phyloP scores from a whole-genome alignment of 495 filamentous ascomycete species.

The Aspergillus homomorphus region DNA sequence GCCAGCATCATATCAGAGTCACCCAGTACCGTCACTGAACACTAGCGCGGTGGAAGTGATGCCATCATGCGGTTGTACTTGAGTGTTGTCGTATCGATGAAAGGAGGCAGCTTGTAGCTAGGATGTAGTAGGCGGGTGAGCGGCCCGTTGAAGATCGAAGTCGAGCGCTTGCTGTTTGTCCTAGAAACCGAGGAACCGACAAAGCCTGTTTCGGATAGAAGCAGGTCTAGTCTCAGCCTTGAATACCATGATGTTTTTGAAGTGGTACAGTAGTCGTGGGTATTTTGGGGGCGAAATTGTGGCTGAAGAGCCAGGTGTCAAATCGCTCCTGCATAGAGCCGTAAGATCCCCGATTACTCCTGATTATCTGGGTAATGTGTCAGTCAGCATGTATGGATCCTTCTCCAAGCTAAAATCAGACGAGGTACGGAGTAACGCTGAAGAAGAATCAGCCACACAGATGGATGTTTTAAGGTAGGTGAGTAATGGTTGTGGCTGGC shows the following conservation, averaged over 20 bases:
- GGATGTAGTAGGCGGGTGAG: background rate
- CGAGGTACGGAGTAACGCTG: background rate
- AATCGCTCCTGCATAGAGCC: background rate
- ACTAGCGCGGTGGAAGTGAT: background rate
- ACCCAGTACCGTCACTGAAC: too few relatives aligned
- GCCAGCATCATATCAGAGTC: too few relatives aligned
- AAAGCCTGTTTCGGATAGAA: background rate
- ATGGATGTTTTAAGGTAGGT: background rate
- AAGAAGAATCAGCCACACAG: background rate
- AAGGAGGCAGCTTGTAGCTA: background rate
- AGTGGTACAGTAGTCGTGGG: background rate
- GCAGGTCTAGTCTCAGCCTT: background rate
- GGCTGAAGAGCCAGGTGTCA: slow-evolving; percentile 6
- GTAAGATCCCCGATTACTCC: background rate
- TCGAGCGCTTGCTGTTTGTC: background rate
- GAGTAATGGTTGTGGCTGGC: background rate
- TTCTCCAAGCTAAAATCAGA: background rate
- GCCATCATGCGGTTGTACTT: background rate
- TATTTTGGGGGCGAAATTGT: background rate
- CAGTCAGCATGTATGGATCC: background rate
- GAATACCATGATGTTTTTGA: background rate
- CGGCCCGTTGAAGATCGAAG: background rate
- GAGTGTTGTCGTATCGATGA: background rate
- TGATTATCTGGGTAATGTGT: background rate
- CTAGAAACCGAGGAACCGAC: background rate